Conservation (phyloP, 2,329 filamentous ascomycete genomes). For the Hymenotorrendiella dingleyae region DNA sequence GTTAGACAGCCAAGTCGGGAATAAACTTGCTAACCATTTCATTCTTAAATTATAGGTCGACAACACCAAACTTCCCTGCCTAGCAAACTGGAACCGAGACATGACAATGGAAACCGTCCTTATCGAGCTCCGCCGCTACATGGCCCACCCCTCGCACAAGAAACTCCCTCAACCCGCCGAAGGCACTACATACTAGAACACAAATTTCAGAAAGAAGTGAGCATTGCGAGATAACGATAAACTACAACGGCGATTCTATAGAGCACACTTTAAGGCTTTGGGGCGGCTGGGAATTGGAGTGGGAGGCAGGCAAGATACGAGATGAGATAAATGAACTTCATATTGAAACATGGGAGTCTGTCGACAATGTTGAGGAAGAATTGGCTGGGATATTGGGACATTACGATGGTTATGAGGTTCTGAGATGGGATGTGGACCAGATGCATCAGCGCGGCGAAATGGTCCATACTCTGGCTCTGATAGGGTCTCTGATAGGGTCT, state of each 20-base stretch:
- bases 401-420: too few species aligned
- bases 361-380: neutral
- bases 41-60: conserved; percentile 61
- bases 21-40: too few species aligned
- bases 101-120: conserved; percentile 94
- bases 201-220: too few species aligned
- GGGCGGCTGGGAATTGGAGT: too few species aligned
- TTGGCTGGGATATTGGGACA: too few species aligned
- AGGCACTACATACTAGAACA: conserved; percentile 55
- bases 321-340: too few species aligned
- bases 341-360: too few species aligned
- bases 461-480: conserved; percentile 11
- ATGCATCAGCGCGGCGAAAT: conserved; percentile 33
- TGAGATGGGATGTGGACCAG: conserved; percentile 12
- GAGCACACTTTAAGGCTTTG: too few species aligned
- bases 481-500: conserved; percentile 12
- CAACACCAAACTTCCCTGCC: conserved; percentile 72
- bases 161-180: conserved; percentile 92
- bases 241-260: too few species aligned
- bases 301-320: too few species aligned
- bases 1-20: too few species aligned
- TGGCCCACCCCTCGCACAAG: conserved; percentile 88
- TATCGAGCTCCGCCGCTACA: conserved; percentile 83
- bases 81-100: conserved; percentile 85
- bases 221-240: too few species aligned